Evolutionary conservation across 441 rosid genomes (phyloP).

Genomic region (Erysimum pusillum): DNA sequence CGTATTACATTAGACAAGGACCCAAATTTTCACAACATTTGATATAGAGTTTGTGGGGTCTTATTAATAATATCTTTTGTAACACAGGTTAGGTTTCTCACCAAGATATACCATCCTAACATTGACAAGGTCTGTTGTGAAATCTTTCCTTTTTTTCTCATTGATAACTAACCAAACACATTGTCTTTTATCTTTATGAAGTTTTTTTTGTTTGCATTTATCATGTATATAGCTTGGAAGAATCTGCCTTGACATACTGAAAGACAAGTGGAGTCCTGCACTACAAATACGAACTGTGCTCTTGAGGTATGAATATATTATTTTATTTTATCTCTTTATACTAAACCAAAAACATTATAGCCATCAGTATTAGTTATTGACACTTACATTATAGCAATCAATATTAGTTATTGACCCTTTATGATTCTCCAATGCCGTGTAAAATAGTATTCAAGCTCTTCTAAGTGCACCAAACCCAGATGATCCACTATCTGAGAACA

Average conservation of each 20-base stretch:
- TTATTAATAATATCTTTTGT: constrained; percentile 19
- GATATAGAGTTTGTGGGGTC: constrained; percentile 5
- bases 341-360: neutral
- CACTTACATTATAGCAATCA: neutral
- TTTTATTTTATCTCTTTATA: constrained; percentile 4
- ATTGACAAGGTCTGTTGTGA: constrained; percentile 47
- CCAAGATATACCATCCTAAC: constrained; percentile 97
- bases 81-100: constrained; percentile 96
- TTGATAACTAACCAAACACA: neutral
- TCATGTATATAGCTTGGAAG: constrained; percentile 80
- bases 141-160: neutral
- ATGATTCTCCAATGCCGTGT: neutral
- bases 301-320: constrained; percentile 64
- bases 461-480: constrained; percentile 99
- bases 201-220: constrained; percentile 18
- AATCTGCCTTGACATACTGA: constrained; percentile 78
- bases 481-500: constrained; percentile 98
- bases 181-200: constrained; percentile 9
- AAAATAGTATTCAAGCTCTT: constrained; percentile 90
- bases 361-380: neutral
- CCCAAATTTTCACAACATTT: neutral
- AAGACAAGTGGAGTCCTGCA: constrained; percentile 99
- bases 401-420: neutral
- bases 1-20: neutral
- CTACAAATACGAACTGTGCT: constrained; percentile 97